These are phyloP conservation scores for Kodamaea derodonti DNA, from an alignment of 1,139 yeast species.

Conservation along the genomic window DNA sequence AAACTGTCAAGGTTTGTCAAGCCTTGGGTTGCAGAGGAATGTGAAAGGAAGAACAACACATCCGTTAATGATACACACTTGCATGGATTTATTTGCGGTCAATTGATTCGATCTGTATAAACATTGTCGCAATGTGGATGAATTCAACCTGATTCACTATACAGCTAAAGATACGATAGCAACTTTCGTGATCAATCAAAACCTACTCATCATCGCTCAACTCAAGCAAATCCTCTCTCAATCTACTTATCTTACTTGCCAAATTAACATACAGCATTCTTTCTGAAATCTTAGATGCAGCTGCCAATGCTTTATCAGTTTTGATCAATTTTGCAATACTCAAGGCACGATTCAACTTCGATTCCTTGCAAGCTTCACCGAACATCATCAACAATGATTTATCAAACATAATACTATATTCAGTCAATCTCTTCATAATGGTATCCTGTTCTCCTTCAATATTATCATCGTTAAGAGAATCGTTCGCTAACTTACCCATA, in stretches of 20 bases:
- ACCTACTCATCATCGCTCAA: conserved; percentile 18
- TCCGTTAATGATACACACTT: too few relatives aligned
- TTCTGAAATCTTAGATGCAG: conserved; percentile 81
- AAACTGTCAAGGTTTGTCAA: too few relatives aligned
- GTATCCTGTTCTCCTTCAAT: conserved; percentile 37
- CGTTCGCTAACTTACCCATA: conserved; percentile 48
- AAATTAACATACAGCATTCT: conserved; percentile 65
- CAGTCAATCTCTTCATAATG: conserved; percentile 43
- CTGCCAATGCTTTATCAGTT: conserved; percentile 74
- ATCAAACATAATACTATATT: conserved; percentile 57
- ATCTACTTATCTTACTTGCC: conserved; percentile 62
- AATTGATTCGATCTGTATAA: too few relatives aligned
- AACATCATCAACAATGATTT: conserved; percentile 71
- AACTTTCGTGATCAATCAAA: too few relatives aligned
- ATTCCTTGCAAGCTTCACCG: conserved; percentile 72
- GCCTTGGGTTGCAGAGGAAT: too few relatives aligned
- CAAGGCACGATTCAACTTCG: conserved; percentile 61
- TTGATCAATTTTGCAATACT: conserved; percentile 67
- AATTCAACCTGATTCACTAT: too few relatives aligned
- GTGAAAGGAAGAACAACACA: too few relatives aligned
- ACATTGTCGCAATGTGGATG: too few relatives aligned
- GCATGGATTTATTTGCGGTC: too few relatives aligned
- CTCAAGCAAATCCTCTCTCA: conserved; percentile 51
- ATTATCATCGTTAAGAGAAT: conserved; percentile 31
- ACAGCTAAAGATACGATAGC: too few relatives aligned